phyloP scores from a whole-genome alignment of 257 asterid species.

The Primulina tabacum region DNA sequence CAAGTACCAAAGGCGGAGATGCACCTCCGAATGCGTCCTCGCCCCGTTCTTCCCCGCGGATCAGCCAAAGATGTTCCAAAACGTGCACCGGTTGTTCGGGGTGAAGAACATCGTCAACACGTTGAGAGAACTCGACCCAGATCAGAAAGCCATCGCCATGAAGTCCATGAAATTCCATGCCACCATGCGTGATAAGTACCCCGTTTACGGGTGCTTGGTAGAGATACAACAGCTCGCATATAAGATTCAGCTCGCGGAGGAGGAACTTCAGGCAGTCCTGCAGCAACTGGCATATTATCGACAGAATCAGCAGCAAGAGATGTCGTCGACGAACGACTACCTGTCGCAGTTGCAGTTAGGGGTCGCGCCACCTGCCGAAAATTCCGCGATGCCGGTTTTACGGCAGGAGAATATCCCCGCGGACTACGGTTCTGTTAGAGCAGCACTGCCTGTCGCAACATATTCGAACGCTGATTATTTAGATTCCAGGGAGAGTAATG shows the following conservation, averaged over 20 bases:
- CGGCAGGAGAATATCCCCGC: slow-evolving; percentile 33
- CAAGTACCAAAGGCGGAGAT: slow-evolving; percentile 75
- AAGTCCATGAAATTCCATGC: slow-evolving; percentile 71
- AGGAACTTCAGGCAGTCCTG: slow-evolving; percentile 62
- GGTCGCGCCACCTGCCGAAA: slow-evolving; percentile 31
- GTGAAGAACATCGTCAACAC: slow-evolving; percentile 68
- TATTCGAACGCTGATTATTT: slow-evolving; percentile 29
- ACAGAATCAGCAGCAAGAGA: slow-evolving; percentile 47
- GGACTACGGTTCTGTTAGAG: slow-evolving; percentile 28
- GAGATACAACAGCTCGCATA: slow-evolving; percentile 46
- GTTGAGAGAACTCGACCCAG: slow-evolving; percentile 53
- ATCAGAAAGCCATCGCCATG: slow-evolving; percentile 61
- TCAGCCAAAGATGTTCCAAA: slow-evolving; percentile 62
- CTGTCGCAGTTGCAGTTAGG: slow-evolving; percentile 63
- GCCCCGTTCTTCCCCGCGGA: slow-evolving; percentile 91
- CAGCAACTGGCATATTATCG: slow-evolving; percentile 55
- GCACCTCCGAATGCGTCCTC: slow-evolving; percentile 70
- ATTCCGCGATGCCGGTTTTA: slow-evolving; percentile 29
- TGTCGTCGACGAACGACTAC: slow-evolving; percentile 40
- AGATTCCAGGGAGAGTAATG: slow-evolving; percentile 50
- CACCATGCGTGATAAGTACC: slow-evolving; percentile 58
- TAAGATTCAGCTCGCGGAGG: slow-evolving; percentile 54
- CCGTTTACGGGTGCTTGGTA: slow-evolving; percentile 61
- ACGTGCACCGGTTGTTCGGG: slow-evolving; percentile 79
- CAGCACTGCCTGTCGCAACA: slow-evolving; percentile 30